Conservation (phyloP, 768 basidiomycete species). For the Pleurotus pulmonarius region DNA sequence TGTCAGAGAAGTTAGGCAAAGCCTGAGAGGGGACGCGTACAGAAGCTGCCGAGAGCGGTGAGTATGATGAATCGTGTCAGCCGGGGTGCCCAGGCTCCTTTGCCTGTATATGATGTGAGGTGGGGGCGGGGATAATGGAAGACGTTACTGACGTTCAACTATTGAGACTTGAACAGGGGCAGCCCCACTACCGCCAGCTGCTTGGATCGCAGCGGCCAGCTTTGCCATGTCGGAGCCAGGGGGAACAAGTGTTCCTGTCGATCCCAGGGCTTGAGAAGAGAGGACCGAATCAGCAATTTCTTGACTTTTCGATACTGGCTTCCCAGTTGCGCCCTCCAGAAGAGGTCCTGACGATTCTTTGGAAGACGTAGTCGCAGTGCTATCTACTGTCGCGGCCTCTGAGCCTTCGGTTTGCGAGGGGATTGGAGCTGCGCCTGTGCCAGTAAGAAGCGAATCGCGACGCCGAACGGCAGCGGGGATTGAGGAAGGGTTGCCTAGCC, state of each 20-base stretch:
- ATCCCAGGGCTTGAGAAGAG: constrained; percentile 23
- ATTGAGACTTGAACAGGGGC: constrained; percentile 81
- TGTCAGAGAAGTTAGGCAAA: not conserved
- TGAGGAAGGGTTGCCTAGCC: constrained; percentile 50
- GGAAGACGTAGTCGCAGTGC: not conserved
- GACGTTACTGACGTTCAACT: constrained; percentile 62
- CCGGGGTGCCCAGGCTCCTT: constrained; percentile 62
- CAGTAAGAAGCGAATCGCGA: constrained; percentile 59
- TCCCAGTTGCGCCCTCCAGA: constrained; percentile 5
- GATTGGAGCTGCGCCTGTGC: constrained; percentile 16
- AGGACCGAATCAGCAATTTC: constrained; percentile 47
- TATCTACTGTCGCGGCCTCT: constrained; percentile 4
- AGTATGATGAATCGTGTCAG: constrained; percentile 60
- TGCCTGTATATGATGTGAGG: constrained; percentile 38
- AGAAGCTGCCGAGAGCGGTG: constrained; percentile 57
- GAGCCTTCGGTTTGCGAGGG: constrained; percentile 12
- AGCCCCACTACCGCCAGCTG: constrained; percentile 34
- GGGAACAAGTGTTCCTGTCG: constrained; percentile 18
- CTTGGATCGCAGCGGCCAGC: constrained; percentile 36
- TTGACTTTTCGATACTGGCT: constrained; percentile 28
- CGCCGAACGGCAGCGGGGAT: constrained; percentile 65
- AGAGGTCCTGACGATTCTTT: not conserved
- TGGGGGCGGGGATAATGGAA: not conserved
- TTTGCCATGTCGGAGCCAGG: constrained; percentile 35
- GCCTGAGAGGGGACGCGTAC: constrained; percentile 36